Evolutionary conservation across 108 stramenopile genomes (phyloP), one percentile per base, ranked within the genome.

Genomic region (Pseudonitzschia pungens): DNA sequence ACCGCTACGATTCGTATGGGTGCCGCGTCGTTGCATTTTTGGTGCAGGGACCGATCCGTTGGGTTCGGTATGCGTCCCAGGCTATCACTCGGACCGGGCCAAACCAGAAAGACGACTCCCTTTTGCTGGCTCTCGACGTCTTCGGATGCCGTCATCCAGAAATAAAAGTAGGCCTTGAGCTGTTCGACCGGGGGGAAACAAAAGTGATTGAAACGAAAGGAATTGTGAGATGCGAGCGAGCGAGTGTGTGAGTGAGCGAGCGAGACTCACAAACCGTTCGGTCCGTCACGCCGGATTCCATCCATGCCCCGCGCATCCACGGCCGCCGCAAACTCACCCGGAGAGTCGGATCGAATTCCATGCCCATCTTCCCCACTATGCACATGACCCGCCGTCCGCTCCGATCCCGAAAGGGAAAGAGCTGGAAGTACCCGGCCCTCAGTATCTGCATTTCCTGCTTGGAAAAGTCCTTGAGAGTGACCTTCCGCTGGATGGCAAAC

Each of bases 101-200:
- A 67, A 7, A 55, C 24, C 26, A 26, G 0, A 28, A 11, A 36
- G 14, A 67, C 66, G 8, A 50, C 22, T 7, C 66, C 66, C 15
- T 67, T 44, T 31, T 41, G 66, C n/a, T 67, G 66, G 15, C n/a
- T 67, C n/a, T 67, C 66, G n/a, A 50, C 44, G 22, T 67, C 66
- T 29, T 24, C 21, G 21, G 66, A 4, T 8, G 14, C 45, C 12
- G 36, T 41, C 15, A 50, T 18, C 12, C n/a, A 15, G 28, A 67
- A 14, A 67, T 48, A 67, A 14, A 67, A 22, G 8, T 7, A 45
- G 20, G 43, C 15, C 29, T 67, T 67, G 2, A 67, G 21, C 66
- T 67, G 32, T 48, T 4, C 14, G 45, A 43, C 6, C 11, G 42
- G 42, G 11, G 42, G 11, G 10, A 56, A 27, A 56, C 55, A 27